A percentile compares a stretch with the other conserved stretches of the same genome.
Evolutionary conservation across 2,329 filamentous ascomycete species (phyloP).

Genomic region (Xylariaceae sp.): DNA sequence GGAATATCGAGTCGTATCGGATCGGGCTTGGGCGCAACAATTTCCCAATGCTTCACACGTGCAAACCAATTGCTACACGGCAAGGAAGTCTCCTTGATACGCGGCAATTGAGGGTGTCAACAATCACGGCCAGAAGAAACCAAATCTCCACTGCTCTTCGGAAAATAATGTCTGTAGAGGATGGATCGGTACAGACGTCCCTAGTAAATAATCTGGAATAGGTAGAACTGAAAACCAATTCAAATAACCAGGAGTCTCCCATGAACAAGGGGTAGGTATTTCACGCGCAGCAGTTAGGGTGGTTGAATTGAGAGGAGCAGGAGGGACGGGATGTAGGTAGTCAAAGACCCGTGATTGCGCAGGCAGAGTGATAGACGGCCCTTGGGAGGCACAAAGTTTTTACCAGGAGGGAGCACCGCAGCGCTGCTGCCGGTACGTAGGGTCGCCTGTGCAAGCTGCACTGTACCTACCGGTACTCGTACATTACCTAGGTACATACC

Average conservation of each 20-base stretch:
- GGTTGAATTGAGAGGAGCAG: slow-evolving; percentile 1
- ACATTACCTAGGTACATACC: too few species aligned
- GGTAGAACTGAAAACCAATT: neutral
- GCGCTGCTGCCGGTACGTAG: too few species aligned
- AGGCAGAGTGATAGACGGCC: neutral
- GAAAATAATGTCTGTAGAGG: neutral
- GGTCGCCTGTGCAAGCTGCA: too few species aligned
- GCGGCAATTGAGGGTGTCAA: neutral
- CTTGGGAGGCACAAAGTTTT: neutral
- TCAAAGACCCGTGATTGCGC: slow-evolving; percentile 6
- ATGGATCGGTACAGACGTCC: neutral
- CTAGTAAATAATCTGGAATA: neutral
- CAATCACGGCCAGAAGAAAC: neutral
- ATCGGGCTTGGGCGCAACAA: slow-evolving; percentile 23
- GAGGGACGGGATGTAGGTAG: neutral
- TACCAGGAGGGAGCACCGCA: neutral
- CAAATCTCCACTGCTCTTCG: neutral
- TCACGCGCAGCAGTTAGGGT: slow-evolving; percentile 2
- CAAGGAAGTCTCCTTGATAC: slow-evolving; percentile 1
- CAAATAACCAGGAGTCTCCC: neutral
- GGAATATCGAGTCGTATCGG: slow-evolving; percentile 20
- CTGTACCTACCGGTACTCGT: neutral
- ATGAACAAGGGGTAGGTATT: slow-evolving; percentile 3
- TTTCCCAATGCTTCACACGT: slow-evolving; percentile 22
- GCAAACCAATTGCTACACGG: slow-evolving; percentile 15